Evolutionary conservation across 176 grass and related monocot genomes (phyloP), one percentile per base, ranked within the genome.

Genomic region (Triticum aestivum): DNA sequence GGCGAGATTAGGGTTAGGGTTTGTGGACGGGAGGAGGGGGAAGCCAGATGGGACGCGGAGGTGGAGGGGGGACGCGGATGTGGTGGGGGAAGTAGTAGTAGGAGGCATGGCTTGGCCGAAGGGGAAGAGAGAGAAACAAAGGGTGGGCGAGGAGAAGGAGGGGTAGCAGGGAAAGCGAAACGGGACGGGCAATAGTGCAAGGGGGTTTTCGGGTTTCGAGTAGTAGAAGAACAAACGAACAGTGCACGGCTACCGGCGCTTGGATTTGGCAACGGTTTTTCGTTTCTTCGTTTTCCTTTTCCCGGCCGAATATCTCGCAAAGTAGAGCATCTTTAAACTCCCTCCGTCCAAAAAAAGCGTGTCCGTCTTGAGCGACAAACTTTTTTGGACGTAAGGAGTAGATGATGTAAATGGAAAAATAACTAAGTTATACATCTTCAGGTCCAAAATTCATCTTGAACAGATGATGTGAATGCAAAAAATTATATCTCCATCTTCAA

Each of bases 1-100:
- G 26, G 26, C 24, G 86, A 6, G 75, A 71, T 91, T 95, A 95
- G 90, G 93, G 79, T 90, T 92, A 91, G 93, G 91, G 86, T 91
- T 95, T 54, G 47, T 1, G 87, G 62, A 61, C 70, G 34, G 62
- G 80, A 5, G 47, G 47, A 54, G 56, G n/a, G 9, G 32, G 37
- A 14, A 27, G 65, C 11, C 42, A 44, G 81, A 61, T 52, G 73
- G 64, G 83, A 73, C 61, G 73, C 65, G 65, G 72, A 66, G 68
- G 86, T 11, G 79, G 64, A 45, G 69, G 77, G n/a, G 18, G 71
- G 38, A 66, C 79, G 81, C 80, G 91, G 89, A 80, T 83, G 85
- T 91, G 89, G 85, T 88, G 86, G 49, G 85, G 42, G 58, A 7
- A 79, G 82, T 76, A 77, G 80, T 79, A 80, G 82, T 64, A 85